Evolutionary conservation across 2,329 filamentous ascomycete genomes (phyloP).

Genomic region (Thermoascus crustaceus): DNA sequence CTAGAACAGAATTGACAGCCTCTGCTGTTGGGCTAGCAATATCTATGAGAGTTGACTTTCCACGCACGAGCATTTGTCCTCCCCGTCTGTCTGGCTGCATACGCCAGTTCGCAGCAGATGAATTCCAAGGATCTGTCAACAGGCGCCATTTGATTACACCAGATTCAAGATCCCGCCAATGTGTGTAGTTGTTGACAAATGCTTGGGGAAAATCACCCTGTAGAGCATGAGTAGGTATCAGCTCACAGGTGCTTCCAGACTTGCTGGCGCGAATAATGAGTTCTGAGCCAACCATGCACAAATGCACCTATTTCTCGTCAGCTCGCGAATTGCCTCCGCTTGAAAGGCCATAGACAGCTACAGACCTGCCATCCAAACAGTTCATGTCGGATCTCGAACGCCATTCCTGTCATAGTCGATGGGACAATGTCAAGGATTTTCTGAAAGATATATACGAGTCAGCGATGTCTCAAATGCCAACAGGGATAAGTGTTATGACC

Average conservation of each 20-base stretch:
- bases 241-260: neutral
- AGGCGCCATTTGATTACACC: neutral
- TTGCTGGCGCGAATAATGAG: too few species aligned
- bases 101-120: neutral
- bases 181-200: neutral
- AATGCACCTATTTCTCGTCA: too few species aligned
- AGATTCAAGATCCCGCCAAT: neutral
- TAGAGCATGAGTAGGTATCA: neutral
- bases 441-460: conserved; percentile 17
- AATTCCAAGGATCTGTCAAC: neutral
- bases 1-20: too few species aligned
- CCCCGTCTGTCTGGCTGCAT: neutral
- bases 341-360: too few species aligned
- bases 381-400: too few species aligned
- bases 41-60: neutral
- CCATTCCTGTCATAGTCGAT: too few species aligned
- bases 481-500: too few species aligned
- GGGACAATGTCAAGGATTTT: too few species aligned
- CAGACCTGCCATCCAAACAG: too few species aligned
- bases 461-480: conserved; percentile 39
- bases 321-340: too few species aligned
- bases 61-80: neutral
- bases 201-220: neutral
- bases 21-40: neutral
- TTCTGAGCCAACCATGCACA: too few species aligned